Evolutionary conservation across 441 rosid genomes (phyloP).

Genomic region (Pelargonium myrrhifolium): DNA sequence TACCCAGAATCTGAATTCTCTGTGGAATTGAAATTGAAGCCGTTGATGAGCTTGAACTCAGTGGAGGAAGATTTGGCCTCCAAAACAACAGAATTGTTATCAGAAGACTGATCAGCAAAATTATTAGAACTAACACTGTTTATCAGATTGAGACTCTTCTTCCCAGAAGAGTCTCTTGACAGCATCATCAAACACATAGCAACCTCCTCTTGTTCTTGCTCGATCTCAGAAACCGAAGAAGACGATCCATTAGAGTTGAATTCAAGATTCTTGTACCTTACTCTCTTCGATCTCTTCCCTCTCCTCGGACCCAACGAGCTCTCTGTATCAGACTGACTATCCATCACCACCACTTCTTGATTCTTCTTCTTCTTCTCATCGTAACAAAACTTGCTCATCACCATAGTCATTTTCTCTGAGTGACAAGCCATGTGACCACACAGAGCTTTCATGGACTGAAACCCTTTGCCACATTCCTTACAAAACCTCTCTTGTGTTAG

Average conservation of each 20-base stretch:
- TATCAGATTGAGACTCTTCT: constrained; percentile 31
- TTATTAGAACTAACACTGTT: not conserved
- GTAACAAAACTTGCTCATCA: constrained; percentile 12
- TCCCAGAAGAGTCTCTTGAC: constrained; percentile 45
- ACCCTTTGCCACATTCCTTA: constrained; percentile 71
- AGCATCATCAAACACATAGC: constrained; percentile 68
- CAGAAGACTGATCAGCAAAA: constrained; percentile 55
- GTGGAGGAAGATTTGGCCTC: constrained; percentile 56
- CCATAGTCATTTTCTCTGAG: constrained; percentile 40
- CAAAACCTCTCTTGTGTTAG: constrained; percentile 36
- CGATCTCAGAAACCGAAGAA: constrained; percentile 50
- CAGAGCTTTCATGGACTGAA: constrained; percentile 65
- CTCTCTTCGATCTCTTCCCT: constrained; percentile 45
- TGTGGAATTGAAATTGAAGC: constrained; percentile 26
- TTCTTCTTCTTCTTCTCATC: constrained; percentile 30
- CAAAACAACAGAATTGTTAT: constrained; percentile 48
- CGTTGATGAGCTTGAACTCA: constrained; percentile 30
- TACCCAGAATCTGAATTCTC: constrained; percentile 52
- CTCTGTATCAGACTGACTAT: constrained; percentile 55
- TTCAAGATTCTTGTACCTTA: constrained; percentile 32
- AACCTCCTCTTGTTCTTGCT: constrained; percentile 48
- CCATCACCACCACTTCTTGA: constrained; percentile 25
- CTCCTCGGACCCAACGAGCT: constrained; percentile 38
- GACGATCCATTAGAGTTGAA: constrained; percentile 30
- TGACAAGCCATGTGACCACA: constrained; percentile 70